Evolutionary conservation across 2,329 filamentous ascomycete genomes (phyloP).

Genomic region (Nemania diffusa): DNA sequence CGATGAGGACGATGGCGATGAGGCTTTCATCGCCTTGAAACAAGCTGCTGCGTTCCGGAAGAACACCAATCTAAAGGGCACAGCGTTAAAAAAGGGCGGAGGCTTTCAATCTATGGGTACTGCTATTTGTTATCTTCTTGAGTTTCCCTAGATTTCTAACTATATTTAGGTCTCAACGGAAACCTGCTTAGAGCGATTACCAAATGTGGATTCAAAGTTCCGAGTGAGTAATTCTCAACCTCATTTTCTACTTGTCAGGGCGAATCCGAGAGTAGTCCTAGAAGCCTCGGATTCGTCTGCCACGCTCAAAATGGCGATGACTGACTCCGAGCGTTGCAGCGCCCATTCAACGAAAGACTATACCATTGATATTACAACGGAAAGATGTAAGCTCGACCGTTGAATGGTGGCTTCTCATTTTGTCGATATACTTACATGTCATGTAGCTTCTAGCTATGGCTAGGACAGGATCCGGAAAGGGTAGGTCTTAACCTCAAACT

Average conservation of each 20-base stretch:
- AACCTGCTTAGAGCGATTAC: constrained; percentile 90
- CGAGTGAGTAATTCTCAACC: constrained; percentile 58
- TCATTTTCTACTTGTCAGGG: background rate
- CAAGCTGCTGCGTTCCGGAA: constrained; percentile 92
- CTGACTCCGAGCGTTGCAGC: constrained; percentile 50
- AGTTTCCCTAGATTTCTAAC: constrained; percentile 10
- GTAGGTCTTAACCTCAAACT: constrained; percentile 11
- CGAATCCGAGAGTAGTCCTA: background rate
- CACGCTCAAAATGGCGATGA: background rate
- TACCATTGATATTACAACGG: constrained; percentile 87
- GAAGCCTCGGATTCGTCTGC: background rate
- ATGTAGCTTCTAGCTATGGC: constrained; percentile 95
- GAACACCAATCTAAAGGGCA: constrained; percentile 81
- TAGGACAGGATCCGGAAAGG: constrained; percentile 94
- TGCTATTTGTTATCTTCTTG: background rate
- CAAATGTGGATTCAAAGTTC: constrained; percentile 93
- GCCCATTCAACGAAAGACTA: constrained; percentile 96
- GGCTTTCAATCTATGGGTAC: constrained; percentile 94
- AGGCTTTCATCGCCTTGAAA: constrained; percentile 88
- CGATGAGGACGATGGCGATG: constrained; percentile 74
- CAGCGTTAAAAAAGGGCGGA: constrained; percentile 91
- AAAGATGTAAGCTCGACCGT: constrained; percentile 67
- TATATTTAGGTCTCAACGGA: constrained; percentile 72
- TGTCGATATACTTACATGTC: constrained; percentile 74
- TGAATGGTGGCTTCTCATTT: background rate